Conservation (phyloP, 768 basidiomycete genomes). For the Boletellus ananas region DNA sequence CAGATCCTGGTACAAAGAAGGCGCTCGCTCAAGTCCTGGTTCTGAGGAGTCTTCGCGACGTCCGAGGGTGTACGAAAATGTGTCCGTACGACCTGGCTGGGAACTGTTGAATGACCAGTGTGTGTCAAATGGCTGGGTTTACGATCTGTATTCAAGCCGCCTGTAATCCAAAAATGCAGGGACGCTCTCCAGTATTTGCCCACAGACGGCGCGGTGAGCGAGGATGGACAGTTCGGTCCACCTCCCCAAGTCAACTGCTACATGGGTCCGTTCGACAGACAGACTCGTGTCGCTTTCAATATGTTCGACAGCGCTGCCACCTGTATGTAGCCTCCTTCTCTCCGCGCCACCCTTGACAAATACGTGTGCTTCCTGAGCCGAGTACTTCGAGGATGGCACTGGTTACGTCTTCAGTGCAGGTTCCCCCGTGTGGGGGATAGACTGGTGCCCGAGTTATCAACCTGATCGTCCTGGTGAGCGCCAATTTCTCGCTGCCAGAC, state of each 20-base stretch:
- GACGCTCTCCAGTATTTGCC: constrained; percentile 60
- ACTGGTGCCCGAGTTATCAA: constrained; percentile 85
- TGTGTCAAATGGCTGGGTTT: constrained; percentile 26
- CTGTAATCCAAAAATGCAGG: constrained; percentile 34
- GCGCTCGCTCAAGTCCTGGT: constrained; percentile 25
- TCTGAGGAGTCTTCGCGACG: constrained; percentile 50
- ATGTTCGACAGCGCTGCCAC: constrained; percentile 58
- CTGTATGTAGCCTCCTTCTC: constrained; percentile 48
- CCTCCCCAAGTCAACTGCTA: constrained; percentile 57
- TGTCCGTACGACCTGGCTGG: constrained; percentile 45
- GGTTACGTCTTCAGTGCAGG: constrained; percentile 82
- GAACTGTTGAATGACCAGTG: constrained; percentile 46
- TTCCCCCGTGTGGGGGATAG: constrained; percentile 84
- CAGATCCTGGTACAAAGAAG: constrained; percentile 73
- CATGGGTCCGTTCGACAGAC: constrained; percentile 60
- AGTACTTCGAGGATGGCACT: constrained; percentile 53
- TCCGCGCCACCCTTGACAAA: neutral
- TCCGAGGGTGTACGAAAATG: constrained; percentile 52
- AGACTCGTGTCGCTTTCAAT: constrained; percentile 44
- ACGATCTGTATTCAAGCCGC: constrained; percentile 3
- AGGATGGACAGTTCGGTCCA: constrained; percentile 47
- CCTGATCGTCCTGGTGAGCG: constrained; percentile 51
- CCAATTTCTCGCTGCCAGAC: neutral
- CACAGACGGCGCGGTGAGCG: constrained; percentile 44
- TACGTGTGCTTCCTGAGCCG: constrained; percentile 40